A percentile compares a stretch with the other conserved stretches of the same genome.
phyloP scores from a whole-genome alignment of 2,329 filamentous ascomycete species.

The Colletotrichum limetticola region DNA sequence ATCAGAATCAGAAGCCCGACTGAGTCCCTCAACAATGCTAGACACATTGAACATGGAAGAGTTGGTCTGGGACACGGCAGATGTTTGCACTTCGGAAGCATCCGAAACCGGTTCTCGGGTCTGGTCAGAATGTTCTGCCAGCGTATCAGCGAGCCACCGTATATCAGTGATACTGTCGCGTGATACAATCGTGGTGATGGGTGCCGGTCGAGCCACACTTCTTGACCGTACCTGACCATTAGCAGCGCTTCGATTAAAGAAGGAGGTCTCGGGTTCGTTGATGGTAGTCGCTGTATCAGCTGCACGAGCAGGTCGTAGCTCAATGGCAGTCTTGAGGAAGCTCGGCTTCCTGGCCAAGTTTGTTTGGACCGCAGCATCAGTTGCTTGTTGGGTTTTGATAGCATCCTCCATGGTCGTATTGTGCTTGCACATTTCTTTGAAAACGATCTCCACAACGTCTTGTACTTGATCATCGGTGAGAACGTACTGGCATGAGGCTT shows the following conservation, averaged over 20 bases:
- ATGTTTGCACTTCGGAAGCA: background rate
- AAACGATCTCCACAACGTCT: constrained; percentile 21
- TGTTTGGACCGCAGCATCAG: background rate
- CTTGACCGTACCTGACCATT: constrained; percentile 39
- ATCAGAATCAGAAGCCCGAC: background rate
- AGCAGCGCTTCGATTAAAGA: constrained; percentile 38
- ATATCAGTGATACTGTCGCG: constrained; percentile 44
- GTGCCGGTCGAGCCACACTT: constrained; percentile 15
- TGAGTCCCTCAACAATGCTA: background rate
- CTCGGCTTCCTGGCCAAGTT: background rate
- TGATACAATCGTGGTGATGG: constrained; percentile 44
- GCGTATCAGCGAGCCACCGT: constrained; percentile 39
- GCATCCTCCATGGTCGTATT: background rate
- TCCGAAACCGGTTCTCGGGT: constrained; percentile 3
- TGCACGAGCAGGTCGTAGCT: constrained; percentile 37
- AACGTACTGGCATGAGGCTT: constrained; percentile 12
- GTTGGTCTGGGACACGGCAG: background rate
- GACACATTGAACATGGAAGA: background rate
- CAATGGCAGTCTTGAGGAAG: constrained; percentile 38
- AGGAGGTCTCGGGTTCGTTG: constrained; percentile 45
- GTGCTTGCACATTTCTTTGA: constrained; percentile 18
- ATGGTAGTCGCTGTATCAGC: constrained; percentile 48
- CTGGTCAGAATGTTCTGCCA: constrained; percentile 36
- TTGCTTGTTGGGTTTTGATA: background rate
- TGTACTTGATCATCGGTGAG: constrained; percentile 17